Evolutionary conservation across 2,329 filamentous ascomycete species (phyloP).

Genomic region (Xylaria sp.): DNA sequence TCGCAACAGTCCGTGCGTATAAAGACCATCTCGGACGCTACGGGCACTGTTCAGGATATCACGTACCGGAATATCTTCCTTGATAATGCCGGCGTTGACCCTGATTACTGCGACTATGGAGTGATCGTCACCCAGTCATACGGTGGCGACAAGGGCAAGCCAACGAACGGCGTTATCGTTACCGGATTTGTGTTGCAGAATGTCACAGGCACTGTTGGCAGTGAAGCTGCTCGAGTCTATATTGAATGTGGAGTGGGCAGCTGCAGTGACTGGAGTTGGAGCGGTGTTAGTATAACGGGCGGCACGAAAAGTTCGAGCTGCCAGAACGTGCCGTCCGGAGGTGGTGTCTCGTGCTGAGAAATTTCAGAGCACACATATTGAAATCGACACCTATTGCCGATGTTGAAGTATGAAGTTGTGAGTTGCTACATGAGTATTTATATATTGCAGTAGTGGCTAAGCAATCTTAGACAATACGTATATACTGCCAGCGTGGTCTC

Average conservation of each 20-base stretch:
- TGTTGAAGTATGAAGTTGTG: not conserved
- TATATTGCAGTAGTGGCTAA: no score
- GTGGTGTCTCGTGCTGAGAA: slow-evolving; percentile 39
- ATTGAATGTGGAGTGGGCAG: slow-evolving; percentile 53
- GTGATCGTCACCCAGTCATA: slow-evolving; percentile 70
- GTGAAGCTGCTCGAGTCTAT: slow-evolving; percentile 49
- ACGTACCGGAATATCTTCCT: slow-evolving; percentile 62
- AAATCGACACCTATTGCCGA: not conserved
- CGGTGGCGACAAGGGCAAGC: slow-evolving; percentile 54
- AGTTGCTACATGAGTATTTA: not conserved
- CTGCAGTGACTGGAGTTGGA: slow-evolving; percentile 53
- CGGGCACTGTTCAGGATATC: slow-evolving; percentile 61
- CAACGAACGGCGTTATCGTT: slow-evolving; percentile 59
- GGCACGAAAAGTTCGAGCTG: slow-evolving; percentile 63
- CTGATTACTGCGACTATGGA: slow-evolving; percentile 55
- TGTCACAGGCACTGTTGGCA: slow-evolving; percentile 53
- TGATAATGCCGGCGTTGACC: slow-evolving; percentile 26
- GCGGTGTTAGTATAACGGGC: slow-evolving; percentile 50
- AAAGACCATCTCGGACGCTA: slow-evolving; percentile 64
- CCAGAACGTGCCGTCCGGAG: slow-evolving; percentile 59
- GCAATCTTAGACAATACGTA: slow-evolving; percentile 21
- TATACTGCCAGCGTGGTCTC: slow-evolving; percentile 29
- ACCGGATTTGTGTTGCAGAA: slow-evolving; percentile 55
- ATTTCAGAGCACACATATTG: not conserved
- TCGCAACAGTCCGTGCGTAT: slow-evolving; percentile 67